Base-by-base conservation (phyloP, 78 protist genomes). In the Cavenderia fasciculata region DNA sequence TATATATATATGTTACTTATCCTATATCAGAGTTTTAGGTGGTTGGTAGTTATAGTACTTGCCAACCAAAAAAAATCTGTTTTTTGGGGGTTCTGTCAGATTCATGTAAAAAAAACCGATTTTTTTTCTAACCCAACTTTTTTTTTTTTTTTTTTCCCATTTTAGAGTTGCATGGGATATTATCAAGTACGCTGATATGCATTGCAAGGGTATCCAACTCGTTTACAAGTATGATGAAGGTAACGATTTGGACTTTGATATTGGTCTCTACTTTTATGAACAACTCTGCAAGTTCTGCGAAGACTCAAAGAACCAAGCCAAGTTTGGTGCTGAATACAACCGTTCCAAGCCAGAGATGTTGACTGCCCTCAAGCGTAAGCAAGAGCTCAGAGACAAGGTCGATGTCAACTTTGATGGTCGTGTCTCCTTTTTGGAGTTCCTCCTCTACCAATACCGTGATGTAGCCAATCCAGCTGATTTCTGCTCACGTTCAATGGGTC, bases 391-490 rank as follows among this genome's bases (percentile, higher is more conserved):
- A 56, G 95, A 92, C 34, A 92, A 92, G 57, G 95, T 92, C 74
- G 95, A 92, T 61, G 95, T 92, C 65, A 92, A 92, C 74, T 92
- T 92, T 59, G 95, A 92, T 52, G 91, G 91, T 63, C 95, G 95
- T 92, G 76, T 92, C 86, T 76, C 90, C 56, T 72, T 92, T 70
- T 66, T 92, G 66, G 95, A 92, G 78, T 90, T 82, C 62, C 72
- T 92, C 69, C 51, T 92, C 52, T 92, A 92, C 76, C 95, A 92
- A 70, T 92, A 92, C 95, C 72, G 43, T 61, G 95, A 79, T 36
- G 33, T 73, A 19, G 95, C 95, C 91, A 92, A 92, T 77, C 95
- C 95, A 74, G 95, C 95, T 75, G 95, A 92, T 72, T 92, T 92
- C 91, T 92, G 95, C 70, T 19, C 14, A 19, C 66, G 95, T 46